A percentile compares a stretch with the other conserved stretches of the same genome.
phyloP scores from a whole-genome alignment of 1,284 basidiomycete species.

The Prillingera fragicola region DNA sequence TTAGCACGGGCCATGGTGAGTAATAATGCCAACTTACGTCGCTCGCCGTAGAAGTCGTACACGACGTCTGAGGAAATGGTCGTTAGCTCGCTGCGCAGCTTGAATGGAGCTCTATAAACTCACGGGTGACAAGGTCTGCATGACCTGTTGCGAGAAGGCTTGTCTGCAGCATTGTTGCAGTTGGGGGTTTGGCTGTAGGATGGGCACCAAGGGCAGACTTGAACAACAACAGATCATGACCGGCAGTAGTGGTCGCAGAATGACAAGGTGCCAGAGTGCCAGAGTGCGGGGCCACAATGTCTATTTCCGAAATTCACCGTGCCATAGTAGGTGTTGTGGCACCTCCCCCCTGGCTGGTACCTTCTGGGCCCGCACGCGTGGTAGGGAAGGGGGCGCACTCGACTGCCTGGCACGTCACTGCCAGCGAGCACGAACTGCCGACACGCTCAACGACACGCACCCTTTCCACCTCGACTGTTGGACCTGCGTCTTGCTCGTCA shows the following conservation, averaged over 20 bases:
- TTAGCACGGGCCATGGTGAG: constrained; percentile 59
- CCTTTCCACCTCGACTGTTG: constrained; percentile 1
- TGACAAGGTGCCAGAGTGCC: background rate
- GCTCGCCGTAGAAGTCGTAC: constrained; percentile 83
- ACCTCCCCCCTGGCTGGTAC: too few relatives aligned
- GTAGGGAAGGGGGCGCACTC: too few relatives aligned
- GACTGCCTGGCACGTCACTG: too few relatives aligned
- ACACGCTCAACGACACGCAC: too few relatives aligned
- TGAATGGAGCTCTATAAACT: constrained; percentile 10
- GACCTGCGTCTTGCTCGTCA: background rate
- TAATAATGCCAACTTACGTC: constrained; percentile 49
- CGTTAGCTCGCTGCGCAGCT: constrained; percentile 18
- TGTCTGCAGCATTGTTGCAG: constrained; percentile 42
- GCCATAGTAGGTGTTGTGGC: background rate
- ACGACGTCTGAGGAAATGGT: constrained; percentile 59
- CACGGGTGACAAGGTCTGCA: constrained; percentile 47
- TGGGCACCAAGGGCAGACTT: too few relatives aligned
- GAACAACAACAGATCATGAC: too few relatives aligned
- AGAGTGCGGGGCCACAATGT: constrained; percentile 8
- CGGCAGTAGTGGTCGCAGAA: background rate
- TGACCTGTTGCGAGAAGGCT: constrained; percentile 45
- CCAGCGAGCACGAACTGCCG: too few relatives aligned
- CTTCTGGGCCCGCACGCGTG: too few relatives aligned
- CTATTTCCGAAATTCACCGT: constrained; percentile 4
- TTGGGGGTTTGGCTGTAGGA: too few relatives aligned